A percentile compares a stretch with the other conserved stretches of the same genome.
Evolutionary conservation across 257 asterid species (phyloP).

Genomic region (Jacaranda copaia): DNA sequence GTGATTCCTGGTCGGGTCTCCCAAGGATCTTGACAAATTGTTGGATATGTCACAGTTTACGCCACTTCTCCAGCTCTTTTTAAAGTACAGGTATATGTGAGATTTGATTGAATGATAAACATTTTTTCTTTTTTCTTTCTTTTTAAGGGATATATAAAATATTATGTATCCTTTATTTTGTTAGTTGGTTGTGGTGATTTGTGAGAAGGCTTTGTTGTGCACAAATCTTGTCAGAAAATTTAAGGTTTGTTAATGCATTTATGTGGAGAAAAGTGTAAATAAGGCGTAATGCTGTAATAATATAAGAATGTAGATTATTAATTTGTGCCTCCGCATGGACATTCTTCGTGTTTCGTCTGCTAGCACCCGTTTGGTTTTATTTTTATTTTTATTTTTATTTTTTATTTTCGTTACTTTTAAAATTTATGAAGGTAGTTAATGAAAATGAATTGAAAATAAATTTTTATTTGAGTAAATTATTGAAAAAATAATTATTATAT

Average conservation of each 20-base stretch:
- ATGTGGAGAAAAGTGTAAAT: slow-evolving; percentile 28
- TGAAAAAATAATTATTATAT: no score
- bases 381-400: neutral
- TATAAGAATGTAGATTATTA: neutral
- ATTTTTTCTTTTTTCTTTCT: neutral
- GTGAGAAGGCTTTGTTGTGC: slow-evolving; percentile 24
- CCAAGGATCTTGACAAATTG: slow-evolving; percentile 38
- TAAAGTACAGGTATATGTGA: slow-evolving; percentile 13
- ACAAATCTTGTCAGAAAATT: neutral
- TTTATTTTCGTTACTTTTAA: no score
- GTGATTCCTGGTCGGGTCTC: slow-evolving; percentile 60
- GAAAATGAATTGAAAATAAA: no score
- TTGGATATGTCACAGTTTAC: neutral
- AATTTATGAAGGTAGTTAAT: no score
- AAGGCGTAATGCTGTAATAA: neutral
- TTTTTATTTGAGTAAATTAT: no score
- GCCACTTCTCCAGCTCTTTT: neutral
- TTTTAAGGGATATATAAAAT: slow-evolving; percentile 21
- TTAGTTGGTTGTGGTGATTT: slow-evolving; percentile 29
- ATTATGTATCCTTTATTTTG: slow-evolving; percentile 23
- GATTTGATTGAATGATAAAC: slow-evolving; percentile 23
- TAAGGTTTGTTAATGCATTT: slow-evolving; percentile 23
- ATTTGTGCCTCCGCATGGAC: neutral
- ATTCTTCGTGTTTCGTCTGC: neutral
- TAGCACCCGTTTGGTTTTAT: no score